Evolutionary conservation across 2,329 filamentous ascomycete genomes (phyloP), one percentile per base, ranked within the genome.

Genomic region (Alternaria sp.): DNA sequence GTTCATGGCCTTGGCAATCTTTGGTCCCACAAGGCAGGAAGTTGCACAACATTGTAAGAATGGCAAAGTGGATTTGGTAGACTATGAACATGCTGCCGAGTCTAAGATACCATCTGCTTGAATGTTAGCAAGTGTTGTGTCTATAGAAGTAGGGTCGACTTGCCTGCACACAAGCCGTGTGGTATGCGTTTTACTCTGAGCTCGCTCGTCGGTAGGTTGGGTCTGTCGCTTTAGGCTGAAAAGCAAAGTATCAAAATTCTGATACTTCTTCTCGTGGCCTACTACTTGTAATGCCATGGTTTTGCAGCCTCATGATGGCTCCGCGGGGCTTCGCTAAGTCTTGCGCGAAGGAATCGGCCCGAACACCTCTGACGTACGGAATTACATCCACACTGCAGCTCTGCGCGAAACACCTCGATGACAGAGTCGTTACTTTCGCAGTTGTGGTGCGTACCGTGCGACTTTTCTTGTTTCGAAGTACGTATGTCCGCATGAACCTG

Each of bases 1-100:
- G 52, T 53, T 59, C 56, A 54, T 38, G 18, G 58, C 49, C 63
- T 66, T 60, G 64, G 62, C 62, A 54, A 25, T 51, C 22, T 55
- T 32, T 38, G 5, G 58, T 38, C n/a, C 16, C 54, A 54, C 25
- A 40, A n/a, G 16, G 40, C 25, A 46, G 38, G 32, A 18, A 16
- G 30, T 16, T 55, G 32, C 44, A 51, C 49, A 38, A 32, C 38
- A 57, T 11, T n/a, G 43, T 28, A 32, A 18, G 25, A 43, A 16
- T 14, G 54, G 25, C 10, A 32, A 27, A 18, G 32, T 56, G 28
- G 20, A 51, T 51, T 43, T 12, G 10, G 22, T 28, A 40, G 30
- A 20, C n/a, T 55, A 27, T 41, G 44, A 4, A 5, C 43, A 32
- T 44, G 28, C 12, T 54, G 41, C 14, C 57, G 28, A 22, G 28